Evolutionary conservation across 345 rosid genomes (phyloP).

Genomic region (Pelargonium nanum): DNA sequence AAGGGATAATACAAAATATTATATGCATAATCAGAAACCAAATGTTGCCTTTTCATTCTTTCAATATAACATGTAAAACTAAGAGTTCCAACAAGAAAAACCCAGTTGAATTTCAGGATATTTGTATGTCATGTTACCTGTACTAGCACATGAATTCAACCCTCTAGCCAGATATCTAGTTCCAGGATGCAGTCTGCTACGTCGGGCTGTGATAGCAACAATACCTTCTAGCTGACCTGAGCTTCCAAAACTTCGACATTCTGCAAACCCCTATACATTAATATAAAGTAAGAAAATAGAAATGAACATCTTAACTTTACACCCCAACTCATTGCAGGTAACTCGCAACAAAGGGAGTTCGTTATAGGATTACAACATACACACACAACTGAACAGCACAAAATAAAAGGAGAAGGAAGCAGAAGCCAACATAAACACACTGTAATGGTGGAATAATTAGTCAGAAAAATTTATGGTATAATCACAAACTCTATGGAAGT

Average conservation of each 20-base stretch:
- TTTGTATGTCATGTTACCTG: conserved; percentile 43
- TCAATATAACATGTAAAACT: no score
- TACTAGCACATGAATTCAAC: conserved; percentile 89
- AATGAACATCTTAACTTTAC: conserved; percentile 18
- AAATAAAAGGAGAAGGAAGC: neutral
- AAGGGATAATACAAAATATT: no score
- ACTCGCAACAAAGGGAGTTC: no score
- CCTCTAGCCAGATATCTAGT: conserved; percentile 98
- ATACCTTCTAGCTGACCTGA: conserved; percentile 84
- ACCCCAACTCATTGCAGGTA: no score
- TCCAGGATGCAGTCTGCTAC: conserved; percentile 96
- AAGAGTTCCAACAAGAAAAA: neutral
- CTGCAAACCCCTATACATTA: conserved; percentile 96
- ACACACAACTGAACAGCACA: neutral
- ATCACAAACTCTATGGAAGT: no score
- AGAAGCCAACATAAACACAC: neutral
- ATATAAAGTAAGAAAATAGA: conserved; percentile 43
- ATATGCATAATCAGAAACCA: no score
- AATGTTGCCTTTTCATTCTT: no score
- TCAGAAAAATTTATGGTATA: no score
- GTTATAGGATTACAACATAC: no score
- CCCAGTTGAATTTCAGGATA: neutral
- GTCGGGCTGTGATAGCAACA: conserved; percentile 88
- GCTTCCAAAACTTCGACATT: conserved; percentile 84
- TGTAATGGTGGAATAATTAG: no score